Base-by-base conservation (phyloP, 2,329 filamentous ascomycete species). In the Waltergamsia citrina region DNA sequence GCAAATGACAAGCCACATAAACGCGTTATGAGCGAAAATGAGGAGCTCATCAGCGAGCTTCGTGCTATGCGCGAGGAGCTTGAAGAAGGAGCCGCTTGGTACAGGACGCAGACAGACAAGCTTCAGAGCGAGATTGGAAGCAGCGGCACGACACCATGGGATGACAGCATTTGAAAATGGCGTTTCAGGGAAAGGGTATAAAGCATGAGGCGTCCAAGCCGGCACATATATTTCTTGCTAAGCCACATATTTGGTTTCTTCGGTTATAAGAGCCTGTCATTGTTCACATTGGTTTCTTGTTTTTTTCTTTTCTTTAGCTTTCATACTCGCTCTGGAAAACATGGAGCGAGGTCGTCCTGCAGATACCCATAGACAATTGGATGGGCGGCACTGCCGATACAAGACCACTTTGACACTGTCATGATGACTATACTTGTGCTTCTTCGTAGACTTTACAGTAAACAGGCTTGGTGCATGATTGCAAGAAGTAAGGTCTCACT, bases 71-170 rank as follows among this genome's bases (percentile, higher is more conserved):
- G 61, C 11, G 51, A 59, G 37, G 63, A 67, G 37, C 55, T 70
- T 49, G 62, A 68, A 39, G 56, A 67, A 40, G 63, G 57, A 12
- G 55, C 54, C n/a, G 51, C 55, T 15, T 70, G 66, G 66, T 67
- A 62, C 44, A 53, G 50, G 34, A 55, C 59, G 34, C 64, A 70
- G 46, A 65, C 59, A 24, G 56, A 61, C 35, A 54, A 53, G 26
- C 40, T 69, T 39, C 56, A 59, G 34, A 58, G 52, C 38, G 57
- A 60, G 36, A 34, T 50, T 25, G 37, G 41, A 25, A 60, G 52
- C 33, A 51, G 54, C 37, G 51, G 40, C 6, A 52, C 51, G 19
- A 54, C 57, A 23, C 53, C 57, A 9, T 56, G 56, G 52, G 51
- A 52, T 23, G 50, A 27, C 12, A 27, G 29, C 28, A 30, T 30